These are phyloP conservation scores for Pythium aquatile DNA, from an alignment of 352 stramenopile genomes.

Conservation along the genomic window DNA sequence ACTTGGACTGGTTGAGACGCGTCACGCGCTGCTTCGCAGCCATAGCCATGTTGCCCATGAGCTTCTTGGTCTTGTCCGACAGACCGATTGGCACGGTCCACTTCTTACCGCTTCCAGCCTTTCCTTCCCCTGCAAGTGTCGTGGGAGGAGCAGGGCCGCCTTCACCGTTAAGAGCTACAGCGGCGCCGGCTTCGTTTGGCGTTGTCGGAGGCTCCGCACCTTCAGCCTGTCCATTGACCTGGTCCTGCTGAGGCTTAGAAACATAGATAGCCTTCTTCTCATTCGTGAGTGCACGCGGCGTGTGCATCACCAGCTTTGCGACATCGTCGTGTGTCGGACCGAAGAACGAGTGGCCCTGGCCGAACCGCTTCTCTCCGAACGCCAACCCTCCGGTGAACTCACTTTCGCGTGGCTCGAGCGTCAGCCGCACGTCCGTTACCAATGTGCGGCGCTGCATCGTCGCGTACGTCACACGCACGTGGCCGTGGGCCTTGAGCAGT, in stretches of 20 bases:
- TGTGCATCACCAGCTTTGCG: slow-evolving; percentile 69
- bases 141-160: slow-evolving; percentile 1
- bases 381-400: slow-evolving; percentile 56
- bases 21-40: slow-evolving; percentile 68
- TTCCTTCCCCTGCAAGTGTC: not conserved
- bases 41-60: slow-evolving; percentile 70
- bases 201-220: slow-evolving; percentile 17
- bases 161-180: not conserved
- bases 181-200: slow-evolving; percentile 2
- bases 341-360: slow-evolving; percentile 65
- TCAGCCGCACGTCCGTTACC: slow-evolving; percentile 76
- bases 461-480: slow-evolving; percentile 63
- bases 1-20: slow-evolving; percentile 65
- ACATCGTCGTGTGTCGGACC: slow-evolving; percentile 66
- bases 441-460: slow-evolving; percentile 72
- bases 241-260: slow-evolving; percentile 52
- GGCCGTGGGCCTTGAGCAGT: slow-evolving; percentile 68
- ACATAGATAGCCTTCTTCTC: slow-evolving; percentile 71
- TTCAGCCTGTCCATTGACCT: slow-evolving; percentile 22
- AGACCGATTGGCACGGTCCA: slow-evolving; percentile 53
- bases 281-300: slow-evolving; percentile 42
- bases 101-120: slow-evolving; percentile 28
- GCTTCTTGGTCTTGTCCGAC: slow-evolving; percentile 47
- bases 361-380: slow-evolving; percentile 61
- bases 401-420: slow-evolving; percentile 65